Evolutionary conservation across 495 filamentous ascomycete genomes (phyloP).

Genomic region (Hyaloscypha variabilis): DNA sequence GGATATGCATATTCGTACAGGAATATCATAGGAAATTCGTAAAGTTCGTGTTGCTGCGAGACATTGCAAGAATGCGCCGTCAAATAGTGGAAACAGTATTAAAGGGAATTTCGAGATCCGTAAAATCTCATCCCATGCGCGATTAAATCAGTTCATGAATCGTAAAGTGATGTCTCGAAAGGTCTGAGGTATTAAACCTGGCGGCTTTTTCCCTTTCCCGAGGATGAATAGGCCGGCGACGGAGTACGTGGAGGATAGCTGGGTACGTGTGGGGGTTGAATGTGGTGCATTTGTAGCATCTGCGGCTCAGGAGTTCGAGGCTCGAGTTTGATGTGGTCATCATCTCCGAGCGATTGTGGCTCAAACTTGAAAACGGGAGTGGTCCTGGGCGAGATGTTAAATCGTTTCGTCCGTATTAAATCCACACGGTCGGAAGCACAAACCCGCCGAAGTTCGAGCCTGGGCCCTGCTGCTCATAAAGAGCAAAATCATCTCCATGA

Average conservation of each 20-base stretch:
- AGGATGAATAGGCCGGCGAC: constrained; percentile 28
- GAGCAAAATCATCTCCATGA: constrained; percentile 46
- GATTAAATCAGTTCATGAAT: constrained; percentile 15
- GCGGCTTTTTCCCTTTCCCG: constrained; percentile 33
- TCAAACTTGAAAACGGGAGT: constrained; percentile 29
- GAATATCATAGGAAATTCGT: constrained; percentile 32
- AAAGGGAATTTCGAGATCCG: constrained; percentile 18
- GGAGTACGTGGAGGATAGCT: constrained; percentile 29
- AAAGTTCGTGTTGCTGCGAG: constrained; percentile 29
- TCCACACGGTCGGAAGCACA: constrained; percentile 35
- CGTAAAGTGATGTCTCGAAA: constrained; percentile 3
- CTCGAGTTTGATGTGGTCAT: constrained; percentile 23
- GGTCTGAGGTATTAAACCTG: constrained; percentile 25
- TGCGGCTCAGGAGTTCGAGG: constrained; percentile 21
- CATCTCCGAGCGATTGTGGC: constrained; percentile 22
- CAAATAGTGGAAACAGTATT: constrained; percentile 26
- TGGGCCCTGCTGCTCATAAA: constrained; percentile 33
- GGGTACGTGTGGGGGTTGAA: constrained; percentile 23
- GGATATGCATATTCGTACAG: constrained; percentile 30
- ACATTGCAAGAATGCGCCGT: constrained; percentile 29
- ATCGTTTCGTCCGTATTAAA: constrained; percentile 32
- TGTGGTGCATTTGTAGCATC: constrained; percentile 13
- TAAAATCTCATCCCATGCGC: constrained; percentile 20
- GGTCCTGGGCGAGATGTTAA: constrained; percentile 35
- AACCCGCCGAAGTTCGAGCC: constrained; percentile 35